These are phyloP conservation scores for Cerrena zonata DNA, from an alignment of 1,284 basidiomycete species.

Conservation along the genomic window DNA sequence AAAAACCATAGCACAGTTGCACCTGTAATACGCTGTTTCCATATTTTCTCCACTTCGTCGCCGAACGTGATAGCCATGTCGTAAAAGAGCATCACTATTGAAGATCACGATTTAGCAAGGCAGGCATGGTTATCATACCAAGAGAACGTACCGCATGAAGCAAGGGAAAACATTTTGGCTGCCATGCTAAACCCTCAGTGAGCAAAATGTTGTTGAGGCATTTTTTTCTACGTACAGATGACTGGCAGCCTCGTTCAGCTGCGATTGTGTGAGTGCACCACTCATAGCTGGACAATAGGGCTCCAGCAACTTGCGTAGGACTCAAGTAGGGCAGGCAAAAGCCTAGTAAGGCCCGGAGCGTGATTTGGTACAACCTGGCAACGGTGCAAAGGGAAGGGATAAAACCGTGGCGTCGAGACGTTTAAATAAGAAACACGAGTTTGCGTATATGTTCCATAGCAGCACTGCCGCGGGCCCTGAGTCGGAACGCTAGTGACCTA, in stretches of 20 bases:
- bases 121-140: no score
- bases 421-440: not conserved
- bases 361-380: not conserved
- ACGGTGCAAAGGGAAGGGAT: not conserved
- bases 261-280: conserved; percentile 3
- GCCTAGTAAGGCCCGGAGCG: not conserved
- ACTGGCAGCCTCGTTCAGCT: conserved; percentile 16
- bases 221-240: conserved; percentile 24
- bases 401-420: no score
- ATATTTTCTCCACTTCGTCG: conserved; percentile 26
- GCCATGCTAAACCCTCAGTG: conserved; percentile 14
- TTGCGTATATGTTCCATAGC: not conserved
- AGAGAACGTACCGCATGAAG: conserved; percentile 21
- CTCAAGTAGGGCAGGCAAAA: not conserved
- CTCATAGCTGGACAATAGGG: not conserved
- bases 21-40: conserved; percentile 25
- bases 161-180: conserved; percentile 25
- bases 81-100: conserved; percentile 24
- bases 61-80: conserved; percentile 25
- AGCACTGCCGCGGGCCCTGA: no score
- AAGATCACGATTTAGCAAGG: not conserved
- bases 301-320: not conserved
- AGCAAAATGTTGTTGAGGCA: no score
- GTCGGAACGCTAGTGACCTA: not conserved
- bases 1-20: conserved; percentile 24